Base-by-base conservation (phyloP, 768 basidiomycete species). In the Lactifluus echinatus region DNA sequence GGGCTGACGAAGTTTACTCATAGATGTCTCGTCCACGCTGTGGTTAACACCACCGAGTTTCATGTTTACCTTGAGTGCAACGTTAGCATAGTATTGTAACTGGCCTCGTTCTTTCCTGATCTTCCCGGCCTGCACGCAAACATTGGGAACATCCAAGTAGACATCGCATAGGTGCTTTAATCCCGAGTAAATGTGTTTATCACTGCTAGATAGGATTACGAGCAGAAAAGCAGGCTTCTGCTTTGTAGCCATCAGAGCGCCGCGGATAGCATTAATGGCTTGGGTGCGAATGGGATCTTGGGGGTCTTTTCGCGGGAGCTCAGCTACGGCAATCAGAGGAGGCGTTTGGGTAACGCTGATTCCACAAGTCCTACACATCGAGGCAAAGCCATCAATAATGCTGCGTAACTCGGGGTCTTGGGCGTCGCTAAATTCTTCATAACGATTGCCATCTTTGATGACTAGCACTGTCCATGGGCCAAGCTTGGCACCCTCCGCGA, bases 61-160 rank as follows among this genome's bases (percentile, higher is more conserved):
- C 71, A 77, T 77, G 64, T 81, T 81, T 19, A 81, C 66, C 64
- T 81, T 82, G 14, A 81, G 63, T 0, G 78, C 79, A 33, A 81
- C 78, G 50, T 79, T 80, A 44, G 80, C 80, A 57, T 72, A 77
- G 60, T 82, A 80, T 53, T 80, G 79, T 12, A 69, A 61, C 64
- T 73, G 72, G 4, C 82, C 83, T 60, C 70, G 80, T 53, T 83
- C 78, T 68, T 82, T 89, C 59, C 82, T 75, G 64, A 92, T 79
- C 70, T 89, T 91, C 28, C 72, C 69, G 1, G 81, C 73, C 55
- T 89, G 88, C 12, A 86, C 85, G 61, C 89, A 92, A 4, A 90
- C 81, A 14, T 84, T 87, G 10, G 81, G 64, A 6, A 74, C 74
- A 47, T 76, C 78, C 31, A 81, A 67, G 55, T 64, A 74, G 50